Percentiles rank a stretch among this genome's conserved stretches.
phyloP scores from a whole-genome alignment of 1,139 yeast genomes.

The Candida sp. region DNA sequence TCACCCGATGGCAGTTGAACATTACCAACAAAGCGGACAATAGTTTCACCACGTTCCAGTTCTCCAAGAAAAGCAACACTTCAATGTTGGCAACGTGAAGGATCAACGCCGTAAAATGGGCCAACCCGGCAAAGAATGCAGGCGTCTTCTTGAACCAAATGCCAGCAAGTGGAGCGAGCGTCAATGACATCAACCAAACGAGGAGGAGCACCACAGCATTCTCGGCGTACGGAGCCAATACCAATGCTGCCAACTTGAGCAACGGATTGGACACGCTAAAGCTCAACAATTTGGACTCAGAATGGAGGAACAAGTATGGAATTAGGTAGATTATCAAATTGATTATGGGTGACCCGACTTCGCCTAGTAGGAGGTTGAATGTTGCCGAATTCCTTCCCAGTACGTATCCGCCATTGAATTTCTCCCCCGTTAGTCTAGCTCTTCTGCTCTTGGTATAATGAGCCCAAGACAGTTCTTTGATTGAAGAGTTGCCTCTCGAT shows the following conservation, averaged over 20 bases:
- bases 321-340: conserved; percentile 46
- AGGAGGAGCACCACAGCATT: conserved; percentile 48
- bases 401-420: conserved; percentile 22
- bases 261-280: conserved; percentile 57
- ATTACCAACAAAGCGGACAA: conserved; percentile 62
- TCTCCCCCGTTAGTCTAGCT: conserved; percentile 70
- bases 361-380: conserved; percentile 54
- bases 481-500: conserved; percentile 60
- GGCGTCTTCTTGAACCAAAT: conserved; percentile 40
- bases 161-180: conserved; percentile 48
- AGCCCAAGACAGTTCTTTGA: conserved; percentile 64
- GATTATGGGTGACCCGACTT: conserved; percentile 53
- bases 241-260: conserved; percentile 52
- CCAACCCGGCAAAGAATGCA: conserved; percentile 49
- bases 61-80: conserved; percentile 63
- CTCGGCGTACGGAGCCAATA: conserved; percentile 55
- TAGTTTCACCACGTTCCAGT: conserved; percentile 62
- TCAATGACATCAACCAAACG: conserved; percentile 50
- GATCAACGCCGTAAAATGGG: conserved; percentile 56
- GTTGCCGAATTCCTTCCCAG: conserved; percentile 29
- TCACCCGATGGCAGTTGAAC: conserved; percentile 54
- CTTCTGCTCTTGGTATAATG: conserved; percentile 55
- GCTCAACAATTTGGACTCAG: conserved; percentile 63
- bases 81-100: conserved; percentile 61
- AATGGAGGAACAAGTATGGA: conserved; percentile 64